Base-by-base conservation (phyloP, 192 early-diverging fungal species). In the Rhizophagus prolifer region DNA sequence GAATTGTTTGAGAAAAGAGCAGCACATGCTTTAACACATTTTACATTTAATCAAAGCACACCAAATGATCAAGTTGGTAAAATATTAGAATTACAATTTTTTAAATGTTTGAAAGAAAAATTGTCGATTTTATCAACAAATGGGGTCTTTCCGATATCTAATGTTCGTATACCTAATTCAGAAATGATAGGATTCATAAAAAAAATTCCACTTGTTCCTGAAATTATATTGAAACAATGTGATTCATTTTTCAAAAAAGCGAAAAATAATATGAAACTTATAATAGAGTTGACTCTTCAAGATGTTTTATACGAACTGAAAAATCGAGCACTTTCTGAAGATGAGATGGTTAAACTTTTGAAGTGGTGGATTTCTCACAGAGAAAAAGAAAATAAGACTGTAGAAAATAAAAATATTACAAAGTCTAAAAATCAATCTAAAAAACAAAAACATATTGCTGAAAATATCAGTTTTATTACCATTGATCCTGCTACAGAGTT, bases 351-450 rank as follows among this genome's bases (percentile, higher is more conserved):
- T 0, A 86, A 86, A 0, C 84, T 93, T 58, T 79, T 96, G 77
- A 86, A 87, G 74, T 96, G 95, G 95, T 95, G 90, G 92, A 84
- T 92, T 14, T 80, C 79, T 23, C 89, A 84, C 74, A 76, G 78
- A 4, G 73, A 72, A n/a, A 76, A 67, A 13, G 44, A n/a, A 67
- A 63, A 63, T 26, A 25, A 31, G 30, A 1, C 30, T 34, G 4
- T 4, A 34, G 1, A 1, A 38, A 38, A 38, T 38, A 38, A 38
- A 38, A 9, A 38, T 8, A 8, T 7, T 38, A 34, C 4, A 2
- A 31, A 31, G 30, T 31, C 30, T 31, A 31, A 31, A 1, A 2
- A 2, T 2, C 30, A 31, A n/a, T n/a, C n/a, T n/a, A n/a, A n/a
- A n/a, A n/a, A n/a, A n/a, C n/a, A n/a, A n/a, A n/a, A n/a, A n/a